Evolutionary conservation across 2,329 filamentous ascomycete species (phyloP).

Genomic region (Cercospora berteroae): DNA sequence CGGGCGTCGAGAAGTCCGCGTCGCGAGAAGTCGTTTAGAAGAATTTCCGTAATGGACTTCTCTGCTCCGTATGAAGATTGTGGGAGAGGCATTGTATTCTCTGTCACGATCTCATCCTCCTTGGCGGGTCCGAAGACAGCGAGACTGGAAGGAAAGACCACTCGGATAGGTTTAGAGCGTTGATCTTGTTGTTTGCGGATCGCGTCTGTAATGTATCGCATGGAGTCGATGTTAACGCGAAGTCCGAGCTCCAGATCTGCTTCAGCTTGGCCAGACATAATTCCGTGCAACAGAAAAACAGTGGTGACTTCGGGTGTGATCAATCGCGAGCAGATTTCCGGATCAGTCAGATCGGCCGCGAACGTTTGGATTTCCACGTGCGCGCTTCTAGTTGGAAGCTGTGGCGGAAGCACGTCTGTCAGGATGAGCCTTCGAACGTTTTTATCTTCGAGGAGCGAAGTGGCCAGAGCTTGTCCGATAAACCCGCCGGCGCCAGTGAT

Average conservation of each 20-base stretch:
- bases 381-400: background rate
- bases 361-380: background rate
- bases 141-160: constrained; percentile 46
- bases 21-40: constrained; percentile 10
- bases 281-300: background rate
- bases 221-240: constrained; percentile 46
- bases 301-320: background rate
- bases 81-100: constrained; percentile 44
- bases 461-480: constrained; percentile 46
- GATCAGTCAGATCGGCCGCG: background rate
- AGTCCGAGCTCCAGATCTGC: constrained; percentile 48
- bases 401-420: background rate
- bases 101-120: constrained; percentile 41
- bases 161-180: constrained; percentile 33
- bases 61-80: constrained; percentile 42
- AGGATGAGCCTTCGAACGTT: constrained; percentile 30
- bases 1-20: constrained; percentile 3
- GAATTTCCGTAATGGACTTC: constrained; percentile 1
- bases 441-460: constrained; percentile 39
- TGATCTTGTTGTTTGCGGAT: constrained; percentile 33
- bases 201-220: constrained; percentile 44
- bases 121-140: constrained; percentile 47
- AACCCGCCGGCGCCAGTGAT: constrained; percentile 49
- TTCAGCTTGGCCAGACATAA: constrained; percentile 29
- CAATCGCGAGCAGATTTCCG: background rate